Conservation (phyloP, 2,329 filamentous ascomycete species). For the Hypoxylon sp. region DNA sequence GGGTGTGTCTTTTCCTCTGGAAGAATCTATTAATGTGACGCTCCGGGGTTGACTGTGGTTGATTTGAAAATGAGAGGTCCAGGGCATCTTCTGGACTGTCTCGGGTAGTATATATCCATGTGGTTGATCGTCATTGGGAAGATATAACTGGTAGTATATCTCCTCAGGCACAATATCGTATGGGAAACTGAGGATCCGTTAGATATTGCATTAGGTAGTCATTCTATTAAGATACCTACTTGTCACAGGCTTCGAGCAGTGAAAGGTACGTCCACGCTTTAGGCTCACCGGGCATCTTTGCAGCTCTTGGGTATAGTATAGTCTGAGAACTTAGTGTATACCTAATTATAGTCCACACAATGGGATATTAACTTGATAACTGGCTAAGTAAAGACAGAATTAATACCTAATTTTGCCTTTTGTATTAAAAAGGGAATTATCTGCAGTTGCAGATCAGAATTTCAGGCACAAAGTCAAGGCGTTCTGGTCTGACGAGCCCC, state of each 20-base stretch:
- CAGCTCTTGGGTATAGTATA: not conserved
- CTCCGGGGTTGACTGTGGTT: conserved; percentile 50
- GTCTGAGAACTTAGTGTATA: not conserved
- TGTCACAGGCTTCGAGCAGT: conserved; percentile 36
- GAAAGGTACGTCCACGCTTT: conserved; percentile 43
- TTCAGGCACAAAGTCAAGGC: conserved; percentile 4
- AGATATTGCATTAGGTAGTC: conserved; percentile 11
- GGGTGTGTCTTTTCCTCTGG: conserved; percentile 48
- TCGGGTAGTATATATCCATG: conserved; percentile 66
- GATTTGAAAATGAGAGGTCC: conserved; percentile 57
- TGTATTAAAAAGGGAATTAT: not conserved
- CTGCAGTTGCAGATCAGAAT: not conserved
- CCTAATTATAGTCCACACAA: not conserved
- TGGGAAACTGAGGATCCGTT: conserved; percentile 60
- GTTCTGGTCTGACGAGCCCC: conserved; percentile 1
- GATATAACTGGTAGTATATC: conserved; percentile 62
- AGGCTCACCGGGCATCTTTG: conserved; percentile 31
- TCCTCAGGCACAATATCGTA: conserved; percentile 53
- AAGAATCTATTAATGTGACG: conserved; percentile 54
- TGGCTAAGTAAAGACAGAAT: not conserved
- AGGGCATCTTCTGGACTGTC: conserved; percentile 64
- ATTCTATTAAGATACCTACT: conserved; percentile 27
- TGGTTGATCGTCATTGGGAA: conserved; percentile 62
- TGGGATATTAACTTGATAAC: not conserved
- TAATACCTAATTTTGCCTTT: not conserved